Evolutionary conservation across 768 basidiomycete genomes (phyloP), one percentile per base, ranked within the genome.

Genomic region (Chalciporus sphaerocephalus): DNA sequence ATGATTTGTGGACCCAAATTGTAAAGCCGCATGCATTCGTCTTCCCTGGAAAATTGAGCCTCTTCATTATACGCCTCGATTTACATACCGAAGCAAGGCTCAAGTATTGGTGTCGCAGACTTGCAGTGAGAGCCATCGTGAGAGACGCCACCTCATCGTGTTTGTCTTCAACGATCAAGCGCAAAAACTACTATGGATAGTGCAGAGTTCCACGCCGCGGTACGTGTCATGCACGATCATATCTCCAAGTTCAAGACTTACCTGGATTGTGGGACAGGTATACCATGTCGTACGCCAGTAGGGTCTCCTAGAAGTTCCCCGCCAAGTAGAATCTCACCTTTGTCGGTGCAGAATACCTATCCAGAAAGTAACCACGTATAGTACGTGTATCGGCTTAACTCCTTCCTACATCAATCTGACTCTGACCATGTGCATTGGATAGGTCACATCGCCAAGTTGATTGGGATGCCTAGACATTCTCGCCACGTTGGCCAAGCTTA

Each of bases 401-500:
- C 45, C 3, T n/a, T 20, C 13, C 34, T 37, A 20, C 8, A 8
- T 32, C 30, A n/a, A n/a, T 12, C 16, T 13, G 13, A 22, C 32
- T 17, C 35, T 34, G 22, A 44, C 24, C n/a, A 22, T 22, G n/a
- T 25, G 20, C 33, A 36, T 15, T 28, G 22, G 21, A 27, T 52
- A 91, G 87, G 85, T 3, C 86, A 90, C 57, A 77, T 92, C 44
- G 87, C 89, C 6, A 88, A 83, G 55, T 69, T 92, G 18, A 74
- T 87, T 44, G 86, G 86, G 15, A 87, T 85, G 83, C 89, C 88
- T 0, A 73, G 72, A 20, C 78, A 92, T 64, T 79, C 89, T 4
- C 75, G 89, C 38, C 87, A 87, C 54, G 88, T 92, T 21, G 89
- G 89, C 5, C 86, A 89, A 73, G 88, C 89, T 85, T 50, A 42